A percentile compares a stretch with the other conserved stretches of the same genome.
phyloP scores from a whole-genome alignment of 2,329 filamentous ascomycete genomes.

The Alternaria triticina region DNA sequence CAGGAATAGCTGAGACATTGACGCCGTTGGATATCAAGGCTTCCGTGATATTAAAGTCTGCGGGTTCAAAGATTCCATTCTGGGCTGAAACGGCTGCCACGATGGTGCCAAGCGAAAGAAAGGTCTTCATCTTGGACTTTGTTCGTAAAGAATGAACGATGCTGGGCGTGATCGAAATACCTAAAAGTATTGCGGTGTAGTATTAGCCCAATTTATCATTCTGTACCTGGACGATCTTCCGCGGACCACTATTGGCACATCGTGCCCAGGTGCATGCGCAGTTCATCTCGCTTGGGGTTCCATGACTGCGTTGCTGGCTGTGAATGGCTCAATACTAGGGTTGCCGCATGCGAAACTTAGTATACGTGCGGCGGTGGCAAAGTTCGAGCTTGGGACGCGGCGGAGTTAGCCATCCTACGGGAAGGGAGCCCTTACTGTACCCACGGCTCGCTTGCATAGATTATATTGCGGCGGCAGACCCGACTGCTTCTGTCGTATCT shows the following conservation, averaged over 20 bases:
- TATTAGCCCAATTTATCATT: constrained; percentile 2
- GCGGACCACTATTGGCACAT: not conserved
- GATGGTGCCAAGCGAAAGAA: constrained; percentile 15
- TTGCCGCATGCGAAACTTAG: too few relatives aligned
- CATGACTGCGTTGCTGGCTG: too few relatives aligned
- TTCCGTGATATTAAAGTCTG: constrained; percentile 26
- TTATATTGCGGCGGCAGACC: too few relatives aligned
- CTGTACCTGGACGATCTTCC: not conserved
- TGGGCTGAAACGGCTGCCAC: constrained; percentile 14
- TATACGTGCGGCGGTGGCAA: too few relatives aligned
- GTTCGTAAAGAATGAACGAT: not conserved
- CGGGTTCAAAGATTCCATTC: constrained; percentile 21
- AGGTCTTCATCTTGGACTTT: constrained; percentile 13
- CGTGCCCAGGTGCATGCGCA: too few relatives aligned
- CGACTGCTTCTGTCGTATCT: too few relatives aligned
- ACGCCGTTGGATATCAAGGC: constrained; percentile 26
- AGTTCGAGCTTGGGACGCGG: too few relatives aligned
- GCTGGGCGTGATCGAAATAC: not conserved
- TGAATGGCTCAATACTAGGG: too few relatives aligned
- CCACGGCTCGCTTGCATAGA: too few relatives aligned
- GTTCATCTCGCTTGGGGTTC: too few relatives aligned
- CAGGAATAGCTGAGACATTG: constrained; percentile 26
- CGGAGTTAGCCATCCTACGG: too few relatives aligned
- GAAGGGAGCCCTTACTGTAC: too few relatives aligned
- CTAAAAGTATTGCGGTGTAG: not conserved